Evolutionary conservation across 352 stramenopile species (phyloP), one percentile per base, ranked within the genome.

Genomic region (Pythium volutum): DNA sequence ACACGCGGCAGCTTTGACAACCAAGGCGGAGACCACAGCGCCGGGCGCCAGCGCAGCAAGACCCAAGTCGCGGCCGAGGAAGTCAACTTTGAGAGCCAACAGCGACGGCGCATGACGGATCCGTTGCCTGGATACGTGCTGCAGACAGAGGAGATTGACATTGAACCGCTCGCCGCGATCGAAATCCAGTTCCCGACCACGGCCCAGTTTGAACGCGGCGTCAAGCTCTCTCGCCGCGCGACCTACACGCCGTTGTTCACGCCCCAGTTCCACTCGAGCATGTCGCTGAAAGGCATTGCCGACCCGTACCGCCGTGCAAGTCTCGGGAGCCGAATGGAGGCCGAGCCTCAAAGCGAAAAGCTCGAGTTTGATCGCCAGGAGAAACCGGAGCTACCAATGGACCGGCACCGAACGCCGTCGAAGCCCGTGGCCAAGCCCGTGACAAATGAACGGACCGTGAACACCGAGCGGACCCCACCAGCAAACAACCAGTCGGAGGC

Each of bases 1-100:
- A 14, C 15, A 12, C 52, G 52, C 22, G 52, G 29, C 16, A 59
- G 52, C 52, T 59, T 59, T 16, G 52, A 59, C 26, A 49, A 25
- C 36, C 18, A 38, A 20, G 29, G 18, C 5, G 48, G 31, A 39
- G 38, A 50, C 16, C 33, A 48, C 9, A 38, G 47, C 36, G 52
- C 52, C 16, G 52, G 47, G 25, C 52, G 52, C 52, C 34, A 59
- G 38, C 14, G 27, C 23, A 29, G 29, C 29, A 29, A 27, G 48
- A 55, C 25, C 29, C 16, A 55, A 20, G 23, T 55, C 29, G 10
- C 36, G 25, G 43, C 29, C 18, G 48, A 55, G 29, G 43, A n/a
- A 15, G 5, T 48, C n/a, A 36, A 11, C 31, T 36, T 36, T 11
- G 42, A 14, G 42, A 48, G 29, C 31, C 48, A 41, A 27, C 48